These are phyloP conservation scores for Trichoderma koningii DNA, from an alignment of 2,329 filamentous ascomycete species.

Conservation along the genomic window DNA sequence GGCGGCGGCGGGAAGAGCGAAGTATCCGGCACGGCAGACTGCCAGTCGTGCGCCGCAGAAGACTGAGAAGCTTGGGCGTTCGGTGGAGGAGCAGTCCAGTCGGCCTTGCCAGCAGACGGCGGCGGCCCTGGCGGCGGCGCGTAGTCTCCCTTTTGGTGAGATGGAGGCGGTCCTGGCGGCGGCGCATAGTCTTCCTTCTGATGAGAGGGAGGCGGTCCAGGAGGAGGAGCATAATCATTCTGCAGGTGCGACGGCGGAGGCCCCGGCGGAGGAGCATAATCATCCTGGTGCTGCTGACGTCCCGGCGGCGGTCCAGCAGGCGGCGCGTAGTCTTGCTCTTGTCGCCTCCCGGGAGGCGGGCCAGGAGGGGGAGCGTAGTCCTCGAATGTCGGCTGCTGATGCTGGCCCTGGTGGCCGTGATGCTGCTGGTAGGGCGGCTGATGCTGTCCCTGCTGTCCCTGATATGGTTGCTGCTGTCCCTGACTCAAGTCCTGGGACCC, in stretches of 20 bases:
- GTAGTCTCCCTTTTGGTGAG: conserved; percentile 32
- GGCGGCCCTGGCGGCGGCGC: conserved; percentile 42
- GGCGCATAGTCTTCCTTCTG: conserved; percentile 30
- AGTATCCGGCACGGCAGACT: conserved; percentile 69
- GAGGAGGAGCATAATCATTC: conserved; percentile 35
- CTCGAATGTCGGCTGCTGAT: conserved; percentile 8
- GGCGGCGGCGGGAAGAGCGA: conserved; percentile 73
- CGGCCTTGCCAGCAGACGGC: conserved; percentile 25
- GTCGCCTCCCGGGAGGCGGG: conserved; percentile 35
- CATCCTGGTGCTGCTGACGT: conserved; percentile 26
- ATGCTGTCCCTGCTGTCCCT: background rate
- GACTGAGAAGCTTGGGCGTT: conserved; percentile 38
- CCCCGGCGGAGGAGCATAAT: conserved; percentile 30
- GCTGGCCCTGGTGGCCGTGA: background rate
- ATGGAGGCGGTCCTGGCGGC: conserved; percentile 40
- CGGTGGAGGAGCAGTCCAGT: conserved; percentile 42
- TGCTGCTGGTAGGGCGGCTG: too few species aligned
- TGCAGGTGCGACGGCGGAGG: conserved; percentile 34
- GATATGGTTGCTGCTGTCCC: background rate
- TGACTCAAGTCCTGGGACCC: background rate
- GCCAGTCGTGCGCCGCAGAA: conserved; percentile 65
- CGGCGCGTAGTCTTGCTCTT: conserved; percentile 30
- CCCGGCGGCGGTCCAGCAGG: conserved; percentile 33
- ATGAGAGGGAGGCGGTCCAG: conserved; percentile 38
- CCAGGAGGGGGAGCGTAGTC: conserved; percentile 40